These are phyloP conservation scores for Boletus reticulatus DNA, from an alignment of 768 basidiomycete genomes.

Conservation along the genomic window DNA sequence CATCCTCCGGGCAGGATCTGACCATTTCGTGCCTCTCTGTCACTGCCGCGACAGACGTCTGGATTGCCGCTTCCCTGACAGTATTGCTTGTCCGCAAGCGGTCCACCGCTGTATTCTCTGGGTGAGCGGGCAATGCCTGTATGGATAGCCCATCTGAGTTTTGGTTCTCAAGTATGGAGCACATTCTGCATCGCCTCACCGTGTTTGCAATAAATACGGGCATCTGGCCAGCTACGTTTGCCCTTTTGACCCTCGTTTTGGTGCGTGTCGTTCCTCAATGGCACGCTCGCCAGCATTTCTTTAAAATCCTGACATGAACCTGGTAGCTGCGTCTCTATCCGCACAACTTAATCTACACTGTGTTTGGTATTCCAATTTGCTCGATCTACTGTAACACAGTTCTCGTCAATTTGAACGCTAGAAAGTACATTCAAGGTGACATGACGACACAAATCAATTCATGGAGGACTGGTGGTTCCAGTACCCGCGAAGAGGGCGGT, in stretches of 20 bases:
- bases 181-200: slow-evolving; percentile 6
- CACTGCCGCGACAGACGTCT: slow-evolving; percentile 6
- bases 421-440: neutral
- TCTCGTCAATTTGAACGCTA: slow-evolving; percentile 6
- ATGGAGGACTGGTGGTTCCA: neutral
- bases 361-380: slow-evolving; percentile 1
- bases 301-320: neutral
- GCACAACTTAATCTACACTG: neutral
- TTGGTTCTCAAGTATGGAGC: neutral
- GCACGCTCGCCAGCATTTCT: no score
- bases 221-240: slow-evolving; percentile 47
- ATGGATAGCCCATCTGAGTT: neutral
- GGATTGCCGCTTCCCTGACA: slow-evolving; percentile 1
- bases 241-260: slow-evolving; percentile 44
- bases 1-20: neutral
- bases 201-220: slow-evolving; percentile 25
- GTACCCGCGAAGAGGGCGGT: neutral
- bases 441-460: neutral
- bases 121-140: neutral
- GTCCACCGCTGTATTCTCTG: no score
- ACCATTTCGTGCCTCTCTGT: neutral
- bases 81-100: slow-evolving; percentile 5
- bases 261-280: slow-evolving; percentile 34
- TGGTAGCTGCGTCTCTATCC: neutral
- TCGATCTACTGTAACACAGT: slow-evolving; percentile 5